A percentile compares a stretch with the other conserved stretches of the same genome.
phyloP scores from a whole-genome alignment of 768 basidiomycete genomes.

The Pisolithus sp. region DNA sequence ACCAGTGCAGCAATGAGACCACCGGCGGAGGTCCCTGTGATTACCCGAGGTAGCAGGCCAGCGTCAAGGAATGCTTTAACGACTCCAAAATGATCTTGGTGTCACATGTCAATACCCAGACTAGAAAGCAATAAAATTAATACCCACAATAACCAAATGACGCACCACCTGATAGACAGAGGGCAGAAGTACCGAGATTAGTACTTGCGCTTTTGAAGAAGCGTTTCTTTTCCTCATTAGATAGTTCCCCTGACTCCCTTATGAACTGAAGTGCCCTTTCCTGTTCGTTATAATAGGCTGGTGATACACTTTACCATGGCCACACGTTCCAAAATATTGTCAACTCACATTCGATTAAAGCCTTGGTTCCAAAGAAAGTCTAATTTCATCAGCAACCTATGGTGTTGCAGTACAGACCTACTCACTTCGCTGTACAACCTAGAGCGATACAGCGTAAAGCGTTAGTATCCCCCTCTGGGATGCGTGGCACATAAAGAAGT shows the following conservation, averaged over 20 bases:
- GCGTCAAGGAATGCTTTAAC: conserved; percentile 89
- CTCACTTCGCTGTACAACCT: conserved; percentile 84
- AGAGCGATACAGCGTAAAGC: conserved; percentile 3
- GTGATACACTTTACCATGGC: conserved; percentile 3
- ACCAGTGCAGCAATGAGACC: conserved; percentile 71
- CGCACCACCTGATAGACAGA: conserved; percentile 95
- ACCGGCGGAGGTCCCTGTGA: conserved; percentile 93
- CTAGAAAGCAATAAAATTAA: neutral
- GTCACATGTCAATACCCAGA: conserved; percentile 3
- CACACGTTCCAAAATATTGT: neutral
- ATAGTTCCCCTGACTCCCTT: conserved; percentile 63
- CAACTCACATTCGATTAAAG: conserved; percentile 71
- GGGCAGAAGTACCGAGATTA: conserved; percentile 84
- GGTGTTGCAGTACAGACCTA: neutral
- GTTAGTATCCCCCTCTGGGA: too few relatives aligned
- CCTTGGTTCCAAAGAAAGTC: conserved; percentile 91
- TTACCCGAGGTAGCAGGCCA: conserved; percentile 79
- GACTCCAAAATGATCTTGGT: conserved; percentile 79
- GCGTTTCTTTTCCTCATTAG: conserved; percentile 80
- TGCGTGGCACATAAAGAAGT: neutral
- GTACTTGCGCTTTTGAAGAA: conserved; percentile 89
- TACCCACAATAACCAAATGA: conserved; percentile 88
- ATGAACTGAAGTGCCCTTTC: conserved; percentile 71
- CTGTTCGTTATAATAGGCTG: conserved; percentile 79
- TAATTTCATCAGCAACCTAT: conserved; percentile 27